Evolutionary conservation across 2,329 filamentous ascomycete genomes (phyloP), one percentile per base, ranked within the genome.

Genomic region (Pseudofabraea citricarpa): DNA sequence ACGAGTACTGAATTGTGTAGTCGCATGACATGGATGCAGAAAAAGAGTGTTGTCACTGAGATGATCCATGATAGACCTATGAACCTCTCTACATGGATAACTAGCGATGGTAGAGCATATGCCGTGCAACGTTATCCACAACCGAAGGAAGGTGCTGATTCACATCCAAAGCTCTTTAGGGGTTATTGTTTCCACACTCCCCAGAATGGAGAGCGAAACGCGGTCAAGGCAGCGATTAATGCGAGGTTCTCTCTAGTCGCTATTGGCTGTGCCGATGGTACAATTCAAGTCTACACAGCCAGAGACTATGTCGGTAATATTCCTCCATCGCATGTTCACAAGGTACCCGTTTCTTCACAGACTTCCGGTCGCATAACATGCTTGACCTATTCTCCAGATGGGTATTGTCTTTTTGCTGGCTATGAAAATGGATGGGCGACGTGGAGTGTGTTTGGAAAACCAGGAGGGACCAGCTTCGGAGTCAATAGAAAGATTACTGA

Each of bases 401-500:
- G 93, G 15, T 96, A 97, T 63, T 95, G 90, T 62, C 75, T 98
- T 7, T 96, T 98, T 64, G 90, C 86, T 33, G 93, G 91, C 1
- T 97, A 91, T 59, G 84, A 93, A 56, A 82, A 84, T 46, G 94
- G 93, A 1, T 98, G 93, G 93, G 85, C 87, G 4, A 91, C 83
- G 36, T 98, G 91, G 91, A 97, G 91, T 62, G 93, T 97, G 27
- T 98, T 95, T 64, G 93, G 93, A 24, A 96, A 95, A 64, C 77
- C 85, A 2, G 84, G 90, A 12, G 90, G 85, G 43, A 88, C 81
- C 54, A 95, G 88, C 59, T 97, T 97, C 61, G 74, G 76, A 6
- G 74, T 79, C 10, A 87, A 95, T 55, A 70, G 72, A 20, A 65
- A 69, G 2, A 71, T 89, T 27, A 80, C 83, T 2, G 68, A 75